Conservation (phyloP, 176 grass and related monocot genomes). For the Chloris gayana region DNA sequence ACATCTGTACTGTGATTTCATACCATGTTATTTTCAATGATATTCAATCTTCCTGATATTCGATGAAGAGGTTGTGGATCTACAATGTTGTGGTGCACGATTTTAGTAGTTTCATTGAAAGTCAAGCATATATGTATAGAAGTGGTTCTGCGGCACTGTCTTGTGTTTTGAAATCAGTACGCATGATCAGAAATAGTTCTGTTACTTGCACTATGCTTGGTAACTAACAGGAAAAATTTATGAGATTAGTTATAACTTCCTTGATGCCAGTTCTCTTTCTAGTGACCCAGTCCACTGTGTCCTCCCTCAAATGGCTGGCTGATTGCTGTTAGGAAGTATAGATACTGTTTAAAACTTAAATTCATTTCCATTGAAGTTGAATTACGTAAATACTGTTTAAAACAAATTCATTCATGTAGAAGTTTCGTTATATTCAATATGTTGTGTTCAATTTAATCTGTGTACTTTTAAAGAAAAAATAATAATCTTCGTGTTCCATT, state of each 20-base stretch:
- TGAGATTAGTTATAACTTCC: background rate
- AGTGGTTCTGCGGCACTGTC: background rate
- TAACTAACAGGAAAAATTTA: conserved; percentile 26
- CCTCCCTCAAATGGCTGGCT: conserved; percentile 8
- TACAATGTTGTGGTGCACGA: background rate
- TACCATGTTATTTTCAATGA: background rate
- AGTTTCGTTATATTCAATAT: background rate
- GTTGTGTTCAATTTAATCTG: background rate
- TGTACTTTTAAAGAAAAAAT: background rate
- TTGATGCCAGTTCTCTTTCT: background rate
- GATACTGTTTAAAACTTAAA: background rate
- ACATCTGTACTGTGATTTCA: background rate
- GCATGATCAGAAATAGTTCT: conserved; percentile 13
- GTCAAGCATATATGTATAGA: background rate
- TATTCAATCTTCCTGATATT: background rate
- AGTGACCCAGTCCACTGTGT: background rate
- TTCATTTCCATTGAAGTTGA: background rate
- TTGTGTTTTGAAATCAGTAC: background rate
- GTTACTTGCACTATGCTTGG: background rate
- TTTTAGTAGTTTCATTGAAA: background rate
- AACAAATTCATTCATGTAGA: background rate
- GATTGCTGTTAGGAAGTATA: conserved; percentile 13
- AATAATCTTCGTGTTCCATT: conserved; percentile 15
- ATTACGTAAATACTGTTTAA: conserved; percentile 10
- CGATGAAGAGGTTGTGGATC: background rate